phyloP scores from a whole-genome alignment of 768 basidiomycete genomes.

The Pluteus cervinus region DNA sequence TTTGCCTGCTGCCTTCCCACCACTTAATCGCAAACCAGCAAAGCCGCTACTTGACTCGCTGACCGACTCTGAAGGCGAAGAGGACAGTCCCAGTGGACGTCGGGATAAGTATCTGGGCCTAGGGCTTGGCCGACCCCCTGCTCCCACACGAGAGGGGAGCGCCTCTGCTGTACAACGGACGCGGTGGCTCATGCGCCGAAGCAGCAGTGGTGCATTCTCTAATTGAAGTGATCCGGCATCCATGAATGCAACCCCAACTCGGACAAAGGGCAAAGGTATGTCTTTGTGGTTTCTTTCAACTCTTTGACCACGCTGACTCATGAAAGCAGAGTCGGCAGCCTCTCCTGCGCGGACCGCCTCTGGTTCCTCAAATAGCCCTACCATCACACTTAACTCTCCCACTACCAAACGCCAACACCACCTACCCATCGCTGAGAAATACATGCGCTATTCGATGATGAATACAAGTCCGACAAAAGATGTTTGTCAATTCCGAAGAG shows the following conservation, averaged over 20 bases:
- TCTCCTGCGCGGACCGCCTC: slow-evolving; percentile 46
- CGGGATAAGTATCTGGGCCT: slow-evolving; percentile 54
- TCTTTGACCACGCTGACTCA: slow-evolving; percentile 3
- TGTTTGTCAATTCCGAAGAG: slow-evolving; percentile 43
- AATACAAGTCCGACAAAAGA: too few relatives aligned
- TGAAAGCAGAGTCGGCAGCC: too few relatives aligned
- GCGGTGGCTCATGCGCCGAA: slow-evolving; percentile 67
- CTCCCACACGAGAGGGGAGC: too few relatives aligned
- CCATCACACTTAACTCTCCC: slow-evolving; percentile 40
- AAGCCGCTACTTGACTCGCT: slow-evolving; percentile 29
- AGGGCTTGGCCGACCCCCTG: slow-evolving; percentile 61
- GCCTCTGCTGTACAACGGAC: slow-evolving; percentile 36
- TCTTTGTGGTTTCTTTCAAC: slow-evolving; percentile 9
- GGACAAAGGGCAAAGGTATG: slow-evolving; percentile 44
- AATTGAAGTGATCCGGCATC: slow-evolving; percentile 63
- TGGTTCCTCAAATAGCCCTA: slow-evolving; percentile 51
- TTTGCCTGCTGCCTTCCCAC: slow-evolving; percentile 65
- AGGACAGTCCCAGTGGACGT: slow-evolving; percentile 58
- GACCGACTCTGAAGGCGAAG: slow-evolving; percentile 61
- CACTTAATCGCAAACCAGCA: slow-evolving; percentile 24
- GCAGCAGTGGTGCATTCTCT: slow-evolving; percentile 78
- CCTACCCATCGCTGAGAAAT: slow-evolving; percentile 14
- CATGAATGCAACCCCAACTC: slow-evolving; percentile 57
- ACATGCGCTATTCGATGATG: too few relatives aligned
- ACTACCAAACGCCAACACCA: slow-evolving; percentile 30